Percentiles rank a stretch among this genome's conserved stretches.
Conservation (phyloP, 306 rosid species). For the Vigna angularis region DNA sequence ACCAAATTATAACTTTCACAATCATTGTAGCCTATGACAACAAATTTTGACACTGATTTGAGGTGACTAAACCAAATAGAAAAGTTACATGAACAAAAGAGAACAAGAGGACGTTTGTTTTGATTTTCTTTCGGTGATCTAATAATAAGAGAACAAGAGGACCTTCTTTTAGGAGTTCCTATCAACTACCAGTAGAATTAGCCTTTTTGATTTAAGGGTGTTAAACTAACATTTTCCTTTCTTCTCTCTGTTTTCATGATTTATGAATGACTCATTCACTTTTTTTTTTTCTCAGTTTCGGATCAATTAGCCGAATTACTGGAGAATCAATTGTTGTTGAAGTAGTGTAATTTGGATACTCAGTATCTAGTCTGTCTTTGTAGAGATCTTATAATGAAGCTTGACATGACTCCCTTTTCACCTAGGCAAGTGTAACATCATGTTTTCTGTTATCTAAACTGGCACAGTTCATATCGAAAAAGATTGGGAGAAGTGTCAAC, state of each 20-base stretch:
- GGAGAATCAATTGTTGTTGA: background rate
- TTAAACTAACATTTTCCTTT: no score
- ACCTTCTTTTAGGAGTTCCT: constrained; percentile 46
- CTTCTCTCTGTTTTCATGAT: background rate
- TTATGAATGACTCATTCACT: background rate
- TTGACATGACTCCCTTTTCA: background rate
- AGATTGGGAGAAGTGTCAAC: constrained; percentile 38
- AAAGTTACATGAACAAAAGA: no score
- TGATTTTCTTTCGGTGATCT: no score
- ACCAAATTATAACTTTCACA: no score
- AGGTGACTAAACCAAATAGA: no score
- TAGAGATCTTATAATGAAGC: constrained; percentile 14
- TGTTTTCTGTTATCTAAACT: constrained; percentile 26
- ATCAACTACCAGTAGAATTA: constrained; percentile 37
- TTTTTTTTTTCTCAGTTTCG: constrained; percentile 1
- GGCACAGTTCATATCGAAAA: constrained; percentile 13
- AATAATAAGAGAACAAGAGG: no score
- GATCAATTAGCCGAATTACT: constrained; percentile 1
- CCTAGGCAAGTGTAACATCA: constrained; percentile 2
- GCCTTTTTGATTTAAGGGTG: no score
- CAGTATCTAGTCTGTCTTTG: background rate
- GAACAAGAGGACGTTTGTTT: no score
- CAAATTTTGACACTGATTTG: no score
- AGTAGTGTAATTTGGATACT: constrained; percentile 9
- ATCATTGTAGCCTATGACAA: no score